Base-by-base conservation (phyloP, 176 grass and related monocot species). In the Alloteropsis semialata region DNA sequence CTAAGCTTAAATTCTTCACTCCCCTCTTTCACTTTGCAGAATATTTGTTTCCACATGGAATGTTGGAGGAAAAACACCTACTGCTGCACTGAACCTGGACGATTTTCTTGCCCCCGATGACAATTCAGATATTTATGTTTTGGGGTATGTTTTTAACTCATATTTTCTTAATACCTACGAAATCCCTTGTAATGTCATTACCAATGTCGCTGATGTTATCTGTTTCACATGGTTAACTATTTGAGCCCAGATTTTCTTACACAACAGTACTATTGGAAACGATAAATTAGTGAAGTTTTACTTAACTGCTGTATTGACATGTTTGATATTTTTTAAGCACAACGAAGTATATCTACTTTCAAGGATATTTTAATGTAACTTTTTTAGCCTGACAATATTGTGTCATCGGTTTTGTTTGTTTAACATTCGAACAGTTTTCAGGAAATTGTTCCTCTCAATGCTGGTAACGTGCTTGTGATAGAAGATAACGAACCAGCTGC, bases 1-100 rank as follows among this genome's bases (percentile, higher is more conserved):
- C 72, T 38, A 77, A 75, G 16, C 24, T 27, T 19, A 56, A 70
- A 57, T 24, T 82, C 15, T 86, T 41, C 14, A 77, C 22, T 51
- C 59, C 69, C 29, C 66, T 39, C 13, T 81, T 81, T 29, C n/a
- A 12, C 71, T 81, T 25, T 68, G 55, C 80, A 97, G 95, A 80
- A 76, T 97, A 89, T 93, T 97, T 72, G 95, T 94, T 17, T 83
- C 95, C 53, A 97, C 95, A 72, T 97, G 95, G 95, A 97, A 97
- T 46, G 95, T 94, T 77, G 95, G 90, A 81, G 95, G 95, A 65
- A 97, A 94, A 82, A n/a, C 90, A 61, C 95, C 95, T 60, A 71
- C 78, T 78, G 70, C 88, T 88, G 88, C 82, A 49, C 59, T 97
- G 74, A 89, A 91, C 84, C 59, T 89, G 34, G 85, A 88, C 59